Evolutionary conservation across 345 rosid genomes (phyloP).

Genomic region (Heritiera fomes): DNA sequence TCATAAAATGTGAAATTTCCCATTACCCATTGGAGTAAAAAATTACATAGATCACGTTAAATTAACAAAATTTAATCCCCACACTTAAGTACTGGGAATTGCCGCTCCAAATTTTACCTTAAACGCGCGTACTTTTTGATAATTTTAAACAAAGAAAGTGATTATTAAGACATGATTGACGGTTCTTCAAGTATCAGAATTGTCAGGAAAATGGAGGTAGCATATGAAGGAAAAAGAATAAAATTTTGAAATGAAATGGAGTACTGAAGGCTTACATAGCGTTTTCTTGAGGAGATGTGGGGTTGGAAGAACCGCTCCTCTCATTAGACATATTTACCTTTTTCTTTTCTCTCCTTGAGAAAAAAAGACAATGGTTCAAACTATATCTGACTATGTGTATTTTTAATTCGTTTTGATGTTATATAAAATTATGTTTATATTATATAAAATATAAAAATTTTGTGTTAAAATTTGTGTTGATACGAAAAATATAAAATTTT

Average conservation of each 20-base stretch:
- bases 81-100: not conserved
- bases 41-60: not conserved
- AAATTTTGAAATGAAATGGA: not conserved
- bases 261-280: slow-evolving; percentile 46
- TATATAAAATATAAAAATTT: too few relatives aligned
- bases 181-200: not conserved
- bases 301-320: slow-evolving; percentile 48
- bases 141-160: too few relatives aligned
- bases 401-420: too few relatives aligned
- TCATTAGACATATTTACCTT: slow-evolving; percentile 48
- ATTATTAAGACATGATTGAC: not conserved
- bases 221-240: not conserved
- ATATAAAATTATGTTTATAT: too few relatives aligned
- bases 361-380: slow-evolving; percentile 4
- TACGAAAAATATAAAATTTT: too few relatives aligned
- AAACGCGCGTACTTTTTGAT: too few relatives aligned
- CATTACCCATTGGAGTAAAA: not conserved
- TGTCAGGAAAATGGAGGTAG: not conserved
- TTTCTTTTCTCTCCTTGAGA: not conserved
- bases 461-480: too few relatives aligned
- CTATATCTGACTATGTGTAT: too few relatives aligned
- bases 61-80: not conserved
- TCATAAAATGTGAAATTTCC: slow-evolving; percentile 9
- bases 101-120: too few relatives aligned
- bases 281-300: slow-evolving; percentile 54